phyloP scores from a whole-genome alignment of 2,329 filamentous ascomycete genomes.

The Arthrinium puccinioides region DNA sequence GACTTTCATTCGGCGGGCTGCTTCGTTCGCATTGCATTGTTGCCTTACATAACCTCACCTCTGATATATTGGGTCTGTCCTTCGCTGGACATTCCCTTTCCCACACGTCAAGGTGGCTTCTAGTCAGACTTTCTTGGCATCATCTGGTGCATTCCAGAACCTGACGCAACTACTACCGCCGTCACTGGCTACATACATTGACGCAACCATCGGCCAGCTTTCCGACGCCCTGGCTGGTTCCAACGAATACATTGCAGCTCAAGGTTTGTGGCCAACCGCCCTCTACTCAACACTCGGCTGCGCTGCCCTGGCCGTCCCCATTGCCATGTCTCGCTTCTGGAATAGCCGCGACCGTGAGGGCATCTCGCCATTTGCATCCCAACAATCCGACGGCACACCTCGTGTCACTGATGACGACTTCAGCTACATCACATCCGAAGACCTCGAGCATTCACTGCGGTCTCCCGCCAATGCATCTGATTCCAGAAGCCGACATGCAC shows the following conservation, averaged over 20 bases:
- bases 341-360: slow-evolving; percentile 33
- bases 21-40: neutral
- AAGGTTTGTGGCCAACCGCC: slow-evolving; percentile 40
- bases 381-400: slow-evolving; percentile 40
- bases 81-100: slow-evolving; percentile 28
- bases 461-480: slow-evolving; percentile 32
- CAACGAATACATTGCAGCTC: slow-evolving; percentile 44
- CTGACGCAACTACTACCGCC: slow-evolving; percentile 42
- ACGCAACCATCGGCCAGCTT: slow-evolving; percentile 42
- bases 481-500: slow-evolving; percentile 23
- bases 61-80: slow-evolving; percentile 25
- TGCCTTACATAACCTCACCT: neutral
- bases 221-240: slow-evolving; percentile 39
- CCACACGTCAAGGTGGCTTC: slow-evolving; percentile 56
- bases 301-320: slow-evolving; percentile 39
- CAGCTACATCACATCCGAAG: slow-evolving; percentile 75
- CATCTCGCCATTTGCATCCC: slow-evolving; percentile 45
- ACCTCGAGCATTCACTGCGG: slow-evolving; percentile 44
- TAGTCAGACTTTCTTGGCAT: slow-evolving; percentile 49
- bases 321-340: slow-evolving; percentile 51
- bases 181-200: slow-evolving; percentile 45
- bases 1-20: neutral
- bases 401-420: slow-evolving; percentile 71
- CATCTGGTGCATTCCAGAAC: slow-evolving; percentile 56
- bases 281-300: slow-evolving; percentile 43